Conservation (phyloP, 371 early-diverging fungal genomes). For the Circinella umbellata region DNA sequence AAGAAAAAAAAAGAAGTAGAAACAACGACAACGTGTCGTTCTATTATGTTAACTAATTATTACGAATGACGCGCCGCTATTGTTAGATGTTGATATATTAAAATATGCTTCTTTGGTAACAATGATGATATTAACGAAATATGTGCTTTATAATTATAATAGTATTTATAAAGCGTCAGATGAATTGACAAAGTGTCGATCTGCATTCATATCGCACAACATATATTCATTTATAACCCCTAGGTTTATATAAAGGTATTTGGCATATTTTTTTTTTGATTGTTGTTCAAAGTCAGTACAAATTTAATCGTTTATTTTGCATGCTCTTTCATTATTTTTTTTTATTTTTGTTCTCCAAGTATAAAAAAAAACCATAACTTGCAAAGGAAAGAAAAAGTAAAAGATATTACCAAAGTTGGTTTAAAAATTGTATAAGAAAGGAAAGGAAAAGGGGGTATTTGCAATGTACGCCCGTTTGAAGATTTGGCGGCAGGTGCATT, state of each 20-base stretch:
- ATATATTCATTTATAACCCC: no score
- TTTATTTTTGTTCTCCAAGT: neutral
- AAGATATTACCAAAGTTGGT: conserved; percentile 16
- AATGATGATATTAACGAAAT: neutral
- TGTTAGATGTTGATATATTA: no score
- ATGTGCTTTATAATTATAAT: neutral
- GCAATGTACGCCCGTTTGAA: conserved; percentile 16
- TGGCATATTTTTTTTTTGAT: no score
- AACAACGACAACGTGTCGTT: no score
- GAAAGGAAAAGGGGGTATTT: conserved; percentile 23
- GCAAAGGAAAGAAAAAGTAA: no score
- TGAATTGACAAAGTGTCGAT: conserved; percentile 10
- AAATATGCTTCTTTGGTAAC: no score
- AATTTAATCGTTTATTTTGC: neutral
- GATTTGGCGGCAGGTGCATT: conserved; percentile 24
- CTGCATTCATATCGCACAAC: neutral
- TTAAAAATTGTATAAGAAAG: conserved; percentile 25
- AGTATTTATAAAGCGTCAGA: neutral
- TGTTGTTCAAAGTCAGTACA: neutral
- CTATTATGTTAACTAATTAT: no score
- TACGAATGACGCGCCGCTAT: no score
- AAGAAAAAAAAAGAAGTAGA: no score
- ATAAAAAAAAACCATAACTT: conserved; percentile 3
- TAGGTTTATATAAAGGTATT: no score
- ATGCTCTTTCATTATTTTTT: no score